Evolutionary conservation across 139 green algal species (phyloP).

Genomic region (Chlorella sp.): DNA sequence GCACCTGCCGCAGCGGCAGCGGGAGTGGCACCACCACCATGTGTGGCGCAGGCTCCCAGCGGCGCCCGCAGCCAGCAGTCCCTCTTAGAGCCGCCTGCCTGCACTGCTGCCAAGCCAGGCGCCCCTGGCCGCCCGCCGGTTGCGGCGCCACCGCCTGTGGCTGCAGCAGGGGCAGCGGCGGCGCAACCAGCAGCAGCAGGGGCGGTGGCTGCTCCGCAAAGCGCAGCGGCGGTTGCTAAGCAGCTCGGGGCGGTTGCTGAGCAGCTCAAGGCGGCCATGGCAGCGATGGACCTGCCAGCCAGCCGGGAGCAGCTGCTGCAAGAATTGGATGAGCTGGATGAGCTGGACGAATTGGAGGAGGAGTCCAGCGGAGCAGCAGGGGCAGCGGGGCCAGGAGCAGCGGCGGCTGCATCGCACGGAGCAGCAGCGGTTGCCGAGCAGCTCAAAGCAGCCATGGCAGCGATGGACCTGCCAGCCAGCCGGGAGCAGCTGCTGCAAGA

Average conservation of each 20-base stretch:
- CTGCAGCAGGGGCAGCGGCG: background rate
- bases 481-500: constrained; percentile 16
- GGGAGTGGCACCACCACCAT: too few relatives aligned
- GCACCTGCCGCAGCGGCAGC: background rate
- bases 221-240: background rate
- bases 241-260: background rate
- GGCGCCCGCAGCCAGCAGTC: background rate
- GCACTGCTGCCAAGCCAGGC: too few relatives aligned
- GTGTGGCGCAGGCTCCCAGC: background rate
- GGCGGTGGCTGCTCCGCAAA: background rate
- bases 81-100: background rate
- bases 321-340: constrained; percentile 10
- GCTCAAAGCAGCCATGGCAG: background rate
- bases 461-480: background rate
- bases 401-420: background rate
- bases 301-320: constrained; percentile 13
- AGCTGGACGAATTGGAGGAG: too few relatives aligned
- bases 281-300: background rate
- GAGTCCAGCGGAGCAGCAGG: too few relatives aligned
- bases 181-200: background rate
- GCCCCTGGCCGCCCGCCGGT: too few relatives aligned
- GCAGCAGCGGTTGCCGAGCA: background rate
- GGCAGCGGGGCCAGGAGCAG: background rate
- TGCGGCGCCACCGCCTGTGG: background rate
- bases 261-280: background rate